Percentiles rank a stretch among this genome's conserved stretches.
phyloP scores from a whole-genome alignment of 371 early-diverging fungal genomes.

The Mortierella sp. region DNA sequence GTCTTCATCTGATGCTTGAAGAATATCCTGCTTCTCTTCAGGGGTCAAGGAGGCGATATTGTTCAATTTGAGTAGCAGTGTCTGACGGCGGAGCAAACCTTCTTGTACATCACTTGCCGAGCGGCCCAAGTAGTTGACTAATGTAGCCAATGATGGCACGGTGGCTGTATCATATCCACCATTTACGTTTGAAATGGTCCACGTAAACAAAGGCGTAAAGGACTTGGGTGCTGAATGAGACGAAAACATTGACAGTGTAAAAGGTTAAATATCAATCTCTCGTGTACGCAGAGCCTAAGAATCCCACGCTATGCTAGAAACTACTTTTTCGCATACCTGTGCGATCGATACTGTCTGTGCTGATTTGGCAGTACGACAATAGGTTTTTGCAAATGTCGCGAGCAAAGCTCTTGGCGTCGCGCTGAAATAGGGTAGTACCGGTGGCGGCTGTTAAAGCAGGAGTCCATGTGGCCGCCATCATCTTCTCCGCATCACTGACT shows the following conservation, averaged over 20 bases:
- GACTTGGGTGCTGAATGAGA: conserved; percentile 12
- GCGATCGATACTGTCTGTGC: conserved; percentile 42
- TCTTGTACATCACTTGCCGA: conserved; percentile 45
- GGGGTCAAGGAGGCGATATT: conserved; percentile 37
- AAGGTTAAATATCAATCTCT: no score
- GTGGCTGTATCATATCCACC: conserved; percentile 25
- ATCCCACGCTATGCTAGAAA: no score
- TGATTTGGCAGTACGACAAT: conserved; percentile 60
- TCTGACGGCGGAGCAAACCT: conserved; percentile 29
- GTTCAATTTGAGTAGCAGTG: conserved; percentile 34
- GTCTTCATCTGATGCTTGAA: conserved; percentile 51
- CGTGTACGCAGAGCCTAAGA: no score
- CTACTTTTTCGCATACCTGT: conserved; percentile 20
- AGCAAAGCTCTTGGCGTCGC: conserved; percentile 49
- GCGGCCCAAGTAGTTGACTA: conserved; percentile 27
- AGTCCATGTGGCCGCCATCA: conserved; percentile 28
- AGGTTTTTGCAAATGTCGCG: conserved; percentile 58
- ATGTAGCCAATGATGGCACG: conserved; percentile 40
- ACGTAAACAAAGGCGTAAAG: conserved; percentile 45
- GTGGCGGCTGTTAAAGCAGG: conserved; percentile 40
- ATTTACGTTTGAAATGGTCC: conserved; percentile 41
- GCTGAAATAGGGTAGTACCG: conserved; percentile 47
- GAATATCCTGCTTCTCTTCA: conserved; percentile 59
- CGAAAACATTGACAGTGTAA: background rate
- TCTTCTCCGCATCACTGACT: conserved; percentile 42